Evolutionary conservation across 257 asterid genomes (phyloP).

Genomic region (Catharanthus roseus): DNA sequence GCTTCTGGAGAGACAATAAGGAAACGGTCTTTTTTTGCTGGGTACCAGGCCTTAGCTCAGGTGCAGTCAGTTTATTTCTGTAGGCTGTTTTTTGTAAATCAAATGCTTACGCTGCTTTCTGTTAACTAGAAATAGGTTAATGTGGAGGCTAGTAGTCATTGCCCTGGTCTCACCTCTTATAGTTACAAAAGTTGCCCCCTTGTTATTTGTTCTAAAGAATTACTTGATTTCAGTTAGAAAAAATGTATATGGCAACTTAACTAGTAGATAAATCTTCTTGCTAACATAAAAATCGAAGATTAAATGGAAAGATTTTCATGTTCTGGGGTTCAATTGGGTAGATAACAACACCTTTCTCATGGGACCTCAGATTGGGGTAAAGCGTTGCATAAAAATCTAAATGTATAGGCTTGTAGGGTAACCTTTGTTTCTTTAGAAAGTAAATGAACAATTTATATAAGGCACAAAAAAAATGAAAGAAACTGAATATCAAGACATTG

Average conservation of each 20-base stretch:
- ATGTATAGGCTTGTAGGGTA: background rate
- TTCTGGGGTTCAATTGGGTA: background rate
- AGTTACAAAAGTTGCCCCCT: background rate
- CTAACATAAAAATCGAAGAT: background rate
- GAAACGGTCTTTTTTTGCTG: conserved; percentile 80
- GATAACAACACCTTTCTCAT: background rate
- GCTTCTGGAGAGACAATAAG: conserved; percentile 71
- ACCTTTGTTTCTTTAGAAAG: background rate
- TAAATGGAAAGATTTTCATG: background rate
- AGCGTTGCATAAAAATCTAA: background rate
- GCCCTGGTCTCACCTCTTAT: background rate
- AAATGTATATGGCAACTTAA: background rate
- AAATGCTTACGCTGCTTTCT: background rate
- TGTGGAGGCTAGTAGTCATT: background rate
- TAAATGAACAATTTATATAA: no score
- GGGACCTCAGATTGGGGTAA: background rate
- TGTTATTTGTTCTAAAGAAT: background rate
- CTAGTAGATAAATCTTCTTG: background rate
- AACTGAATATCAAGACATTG: background rate
- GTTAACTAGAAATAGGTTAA: background rate
- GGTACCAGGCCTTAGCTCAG: conserved; percentile 98
- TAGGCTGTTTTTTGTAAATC: background rate
- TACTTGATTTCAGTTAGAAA: background rate
- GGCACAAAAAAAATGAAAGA: background rate
- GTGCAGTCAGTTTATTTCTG: conserved; percentile 33